Evolutionary conservation across 768 basidiomycete genomes (phyloP), one percentile per base, ranked within the genome.

Genomic region (Naganishia randhawae): DNA sequence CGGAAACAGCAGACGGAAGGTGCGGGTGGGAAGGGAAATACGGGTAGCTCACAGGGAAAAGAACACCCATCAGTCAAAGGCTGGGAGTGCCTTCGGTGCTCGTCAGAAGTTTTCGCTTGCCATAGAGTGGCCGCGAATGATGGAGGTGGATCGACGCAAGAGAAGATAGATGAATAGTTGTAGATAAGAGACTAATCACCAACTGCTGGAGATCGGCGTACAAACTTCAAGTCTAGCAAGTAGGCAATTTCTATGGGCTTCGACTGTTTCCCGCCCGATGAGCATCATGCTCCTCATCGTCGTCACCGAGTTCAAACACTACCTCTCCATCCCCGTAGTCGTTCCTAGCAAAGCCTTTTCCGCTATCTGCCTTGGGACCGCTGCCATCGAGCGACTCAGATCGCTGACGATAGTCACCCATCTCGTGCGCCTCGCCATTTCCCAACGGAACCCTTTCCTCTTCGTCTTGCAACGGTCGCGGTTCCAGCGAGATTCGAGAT

Each of bases 1-100:
- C n/a, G 13, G 50, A 52, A 52, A 42, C 53, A 53, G 41, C 29
- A 29, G 64, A 52, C 25, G 3, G 65, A 41, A 63, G 63, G 37
- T 33, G 9, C 52, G 29, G 39, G 63, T 51, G 41, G 33, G 53
- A 45, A 33, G 50, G 68, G 31, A 39, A 37, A 27, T 22, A 22
- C 45, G 45, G 25, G 11, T 48, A 11, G 19, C 19, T 48, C 45
- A 22, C 27, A 6, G 55, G 41, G 45, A 31, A 53, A 45, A 29
- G 16, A 62, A n/a, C 85, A 82, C 27, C 64, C 55, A 1, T 72
- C 70, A 17, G 80, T 84, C 37, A 75, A 81, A 57, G 83, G 84
- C 25, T 95, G 93, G 93, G 86, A 87, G 70, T 97, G 93, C 80
- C 77, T 95, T 65, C 83, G 93, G 62, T 97, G 93, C 75, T 84